A percentile compares a stretch with the other conserved stretches of the same genome.
Evolutionary conservation across 495 filamentous ascomycete genomes (phyloP).

Genomic region (Aspergillus sclerotioniger): DNA sequence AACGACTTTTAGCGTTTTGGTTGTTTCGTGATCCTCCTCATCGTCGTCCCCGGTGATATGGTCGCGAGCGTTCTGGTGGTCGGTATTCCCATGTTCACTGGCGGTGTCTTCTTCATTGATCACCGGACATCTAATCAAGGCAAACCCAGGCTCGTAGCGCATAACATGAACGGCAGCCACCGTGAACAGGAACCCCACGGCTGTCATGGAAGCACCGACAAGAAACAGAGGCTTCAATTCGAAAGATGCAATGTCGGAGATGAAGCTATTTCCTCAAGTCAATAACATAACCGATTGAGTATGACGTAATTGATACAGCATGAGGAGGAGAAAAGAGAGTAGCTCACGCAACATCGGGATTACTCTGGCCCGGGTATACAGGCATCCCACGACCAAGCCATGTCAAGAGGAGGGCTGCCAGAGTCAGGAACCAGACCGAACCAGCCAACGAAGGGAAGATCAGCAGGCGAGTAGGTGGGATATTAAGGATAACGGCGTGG

Average conservation of each 20-base stretch:
- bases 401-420: slow-evolving; percentile 17
- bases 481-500: slow-evolving; percentile 23
- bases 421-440: slow-evolving; percentile 23
- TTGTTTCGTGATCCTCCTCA: slow-evolving; percentile 14
- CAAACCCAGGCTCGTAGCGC: slow-evolving; percentile 25
- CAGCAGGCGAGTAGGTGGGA: slow-evolving; percentile 17
- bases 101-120: background rate
- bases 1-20: slow-evolving; percentile 19
- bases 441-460: slow-evolving; percentile 23
- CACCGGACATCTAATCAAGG: slow-evolving; percentile 13
- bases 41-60: slow-evolving; percentile 9
- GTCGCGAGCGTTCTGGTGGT: background rate
- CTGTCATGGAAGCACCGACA: slow-evolving; percentile 22
- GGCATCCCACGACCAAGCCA: slow-evolving; percentile 23
- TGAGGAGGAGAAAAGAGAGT: background rate
- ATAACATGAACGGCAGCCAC: slow-evolving; percentile 24
- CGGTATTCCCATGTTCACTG: background rate
- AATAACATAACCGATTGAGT: background rate
- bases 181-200: slow-evolving; percentile 22
- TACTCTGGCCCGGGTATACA: slow-evolving; percentile 22
- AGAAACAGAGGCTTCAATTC: slow-evolving; percentile 24
- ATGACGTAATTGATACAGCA: background rate
- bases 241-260: slow-evolving; percentile 25
- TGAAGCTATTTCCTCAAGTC: slow-evolving; percentile 14
- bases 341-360: slow-evolving; percentile 20